Conservation (phyloP, 2,329 filamentous ascomycete genomes). For the Rhynchosporium agropyri region DNA sequence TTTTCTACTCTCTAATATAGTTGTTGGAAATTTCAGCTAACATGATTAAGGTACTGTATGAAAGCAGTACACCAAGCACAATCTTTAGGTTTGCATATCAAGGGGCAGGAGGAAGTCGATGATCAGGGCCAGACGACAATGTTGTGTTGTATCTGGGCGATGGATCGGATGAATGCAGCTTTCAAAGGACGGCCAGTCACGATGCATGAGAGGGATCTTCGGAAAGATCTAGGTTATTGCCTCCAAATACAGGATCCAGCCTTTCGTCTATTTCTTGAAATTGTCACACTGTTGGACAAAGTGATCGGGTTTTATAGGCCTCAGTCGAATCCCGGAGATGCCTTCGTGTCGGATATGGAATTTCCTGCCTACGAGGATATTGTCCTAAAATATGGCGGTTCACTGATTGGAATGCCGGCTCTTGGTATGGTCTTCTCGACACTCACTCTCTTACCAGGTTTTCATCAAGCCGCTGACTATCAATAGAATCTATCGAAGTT, state of each 20-base stretch:
- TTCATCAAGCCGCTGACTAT: neutral
- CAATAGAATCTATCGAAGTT: constrained; percentile 59
- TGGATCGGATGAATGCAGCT: constrained; percentile 61
- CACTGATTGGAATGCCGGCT: constrained; percentile 27
- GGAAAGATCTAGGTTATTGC: constrained; percentile 54
- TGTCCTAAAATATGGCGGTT: constrained; percentile 28
- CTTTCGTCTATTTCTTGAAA: constrained; percentile 59
- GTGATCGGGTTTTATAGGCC: constrained; percentile 65
- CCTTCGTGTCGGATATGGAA: constrained; percentile 22
- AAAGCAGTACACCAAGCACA: constrained; percentile 60
- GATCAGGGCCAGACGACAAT: constrained; percentile 45
- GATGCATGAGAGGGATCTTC: constrained; percentile 63
- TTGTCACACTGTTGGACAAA: constrained; percentile 58
- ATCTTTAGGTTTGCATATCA: constrained; percentile 58
- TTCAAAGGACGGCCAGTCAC: constrained; percentile 62
- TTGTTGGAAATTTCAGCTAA: neutral
- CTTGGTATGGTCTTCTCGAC: constrained; percentile 24
- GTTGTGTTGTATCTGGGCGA: constrained; percentile 62
- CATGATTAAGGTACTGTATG: constrained; percentile 46
- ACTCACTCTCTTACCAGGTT: neutral
- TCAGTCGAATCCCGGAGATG: constrained; percentile 42
- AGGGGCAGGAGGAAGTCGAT: constrained; percentile 43
- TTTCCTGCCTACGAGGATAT: constrained; percentile 42
- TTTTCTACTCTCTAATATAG: neutral
- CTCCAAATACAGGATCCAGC: constrained; percentile 54